These are phyloP conservation scores for Vigna reflexopilosa DNA, from an alignment of 306 rosid genomes.

Conservation along the genomic window DNA sequence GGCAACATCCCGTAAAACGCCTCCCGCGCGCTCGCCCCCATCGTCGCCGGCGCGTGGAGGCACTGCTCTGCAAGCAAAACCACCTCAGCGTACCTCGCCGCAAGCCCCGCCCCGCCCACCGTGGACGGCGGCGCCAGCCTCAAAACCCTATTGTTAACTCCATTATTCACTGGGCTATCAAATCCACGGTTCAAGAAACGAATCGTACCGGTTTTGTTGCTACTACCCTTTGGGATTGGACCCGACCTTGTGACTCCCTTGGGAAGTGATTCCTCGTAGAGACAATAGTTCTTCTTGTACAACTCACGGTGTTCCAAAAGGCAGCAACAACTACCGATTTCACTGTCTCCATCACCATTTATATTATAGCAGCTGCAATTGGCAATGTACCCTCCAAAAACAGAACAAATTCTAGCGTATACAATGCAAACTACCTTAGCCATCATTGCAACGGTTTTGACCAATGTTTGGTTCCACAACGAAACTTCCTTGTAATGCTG, in stretches of 20 bases:
- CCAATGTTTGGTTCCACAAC: conserved; percentile 67
- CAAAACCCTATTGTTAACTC: conserved; percentile 36
- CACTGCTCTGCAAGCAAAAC: conserved; percentile 60
- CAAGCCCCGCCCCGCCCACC: conserved; percentile 68
- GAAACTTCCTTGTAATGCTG: conserved; percentile 61
- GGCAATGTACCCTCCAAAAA: conserved; percentile 53
- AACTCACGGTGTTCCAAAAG: conserved; percentile 47
- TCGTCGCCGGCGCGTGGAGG: conserved; percentile 51
- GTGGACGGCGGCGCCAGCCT: conserved; percentile 52
- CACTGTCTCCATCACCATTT: not conserved
- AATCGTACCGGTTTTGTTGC: not conserved
- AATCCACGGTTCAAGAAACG: conserved; percentile 12
- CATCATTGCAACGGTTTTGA: conserved; percentile 62
- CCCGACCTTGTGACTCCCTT: conserved; percentile 43
- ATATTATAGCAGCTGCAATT: not conserved
- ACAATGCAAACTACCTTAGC: conserved; percentile 59
- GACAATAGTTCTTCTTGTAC: not conserved
- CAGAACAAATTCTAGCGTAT: conserved; percentile 55
- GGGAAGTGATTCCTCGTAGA: not conserved
- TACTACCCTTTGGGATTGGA: conserved; percentile 43
- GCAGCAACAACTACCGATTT: conserved; percentile 5
- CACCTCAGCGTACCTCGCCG: conserved; percentile 66
- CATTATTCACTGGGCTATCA: not conserved
- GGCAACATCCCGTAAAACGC: conserved; percentile 71
- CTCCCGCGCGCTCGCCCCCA: conserved; percentile 54